phyloP scores from a whole-genome alignment of 2,329 filamentous ascomycete genomes.

The Cercospora canescens region DNA sequence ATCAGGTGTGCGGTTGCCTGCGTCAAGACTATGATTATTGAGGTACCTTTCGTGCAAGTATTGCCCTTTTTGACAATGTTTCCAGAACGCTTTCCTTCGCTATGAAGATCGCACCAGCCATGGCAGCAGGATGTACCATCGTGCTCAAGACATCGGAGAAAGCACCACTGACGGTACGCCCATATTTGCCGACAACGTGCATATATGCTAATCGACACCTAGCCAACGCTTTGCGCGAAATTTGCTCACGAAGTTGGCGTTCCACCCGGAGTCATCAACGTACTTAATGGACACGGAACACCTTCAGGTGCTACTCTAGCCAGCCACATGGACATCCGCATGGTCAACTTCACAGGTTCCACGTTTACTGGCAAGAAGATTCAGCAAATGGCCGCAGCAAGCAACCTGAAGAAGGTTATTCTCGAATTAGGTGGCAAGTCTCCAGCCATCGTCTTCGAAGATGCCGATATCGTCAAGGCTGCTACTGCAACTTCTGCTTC shows the following conservation, averaged over 20 bases:
- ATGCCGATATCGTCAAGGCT: slow-evolving; percentile 37
- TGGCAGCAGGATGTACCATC: slow-evolving; percentile 57
- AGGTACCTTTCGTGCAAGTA: too few relatives aligned
- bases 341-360: slow-evolving; percentile 76
- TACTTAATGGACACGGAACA: slow-evolving; percentile 59
- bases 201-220: neutral
- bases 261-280: slow-evolving; percentile 73
- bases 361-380: slow-evolving; percentile 60
- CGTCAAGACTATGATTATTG: too few relatives aligned
- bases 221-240: slow-evolving; percentile 25
- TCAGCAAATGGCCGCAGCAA: slow-evolving; percentile 30
- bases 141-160: slow-evolving; percentile 44
- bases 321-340: slow-evolving; percentile 66
- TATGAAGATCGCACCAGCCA: slow-evolving; percentile 71
- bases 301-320: slow-evolving; percentile 68
- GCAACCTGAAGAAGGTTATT: slow-evolving; percentile 57
- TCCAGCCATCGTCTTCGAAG: slow-evolving; percentile 51
- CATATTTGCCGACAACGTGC: neutral
- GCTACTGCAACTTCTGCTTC: slow-evolving; percentile 63
- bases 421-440: slow-evolving; percentile 61
- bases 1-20: too few relatives aligned
- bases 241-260: slow-evolving; percentile 63
- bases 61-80: neutral
- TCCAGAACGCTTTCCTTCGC: slow-evolving; percentile 64
- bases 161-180: slow-evolving; percentile 11